Evolutionary conservation across 345 rosid genomes (phyloP).

Genomic region (Cardiospermum halicacabum): DNA sequence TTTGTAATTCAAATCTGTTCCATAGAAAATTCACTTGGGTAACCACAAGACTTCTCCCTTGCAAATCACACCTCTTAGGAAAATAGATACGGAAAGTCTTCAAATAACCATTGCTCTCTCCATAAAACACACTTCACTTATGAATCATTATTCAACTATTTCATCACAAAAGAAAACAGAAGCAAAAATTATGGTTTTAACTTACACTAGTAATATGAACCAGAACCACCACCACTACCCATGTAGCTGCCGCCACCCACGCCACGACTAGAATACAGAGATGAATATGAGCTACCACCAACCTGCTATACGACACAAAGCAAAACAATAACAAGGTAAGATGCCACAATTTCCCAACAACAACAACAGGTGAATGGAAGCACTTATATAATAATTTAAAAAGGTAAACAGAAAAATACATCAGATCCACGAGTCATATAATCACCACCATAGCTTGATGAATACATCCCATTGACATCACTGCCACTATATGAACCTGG

Average conservation of each 20-base stretch:
- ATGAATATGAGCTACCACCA: conserved; percentile 85
- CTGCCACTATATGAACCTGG: conserved; percentile 74
- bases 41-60: conserved; percentile 27
- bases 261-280: conserved; percentile 78
- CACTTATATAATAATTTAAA: no score
- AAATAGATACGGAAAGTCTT: conserved; percentile 25
- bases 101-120: conserved; percentile 28
- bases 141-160: conserved; percentile 4
- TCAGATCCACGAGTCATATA: conserved; percentile 69
- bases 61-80: conserved; percentile 31
- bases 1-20: conserved; percentile 56
- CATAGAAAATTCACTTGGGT: conserved; percentile 58
- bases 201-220: conserved; percentile 84
- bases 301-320: conserved; percentile 42
- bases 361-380: no score
- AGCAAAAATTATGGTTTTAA: conserved; percentile 12
- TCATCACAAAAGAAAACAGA: conserved; percentile 15
- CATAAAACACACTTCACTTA: conserved; percentile 12
- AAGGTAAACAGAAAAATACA: conserved; percentile 37
- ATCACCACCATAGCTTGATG: conserved; percentile 69
- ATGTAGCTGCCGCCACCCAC: conserved; percentile 73
- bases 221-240: conserved; percentile 65
- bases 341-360: background rate
- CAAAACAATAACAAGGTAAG: background rate
- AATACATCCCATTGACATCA: conserved; percentile 77